Evolutionary conservation across 2,329 filamentous ascomycete genomes (phyloP), one percentile per base, ranked within the genome.

Genomic region (Dothideomycetes sp.): DNA sequence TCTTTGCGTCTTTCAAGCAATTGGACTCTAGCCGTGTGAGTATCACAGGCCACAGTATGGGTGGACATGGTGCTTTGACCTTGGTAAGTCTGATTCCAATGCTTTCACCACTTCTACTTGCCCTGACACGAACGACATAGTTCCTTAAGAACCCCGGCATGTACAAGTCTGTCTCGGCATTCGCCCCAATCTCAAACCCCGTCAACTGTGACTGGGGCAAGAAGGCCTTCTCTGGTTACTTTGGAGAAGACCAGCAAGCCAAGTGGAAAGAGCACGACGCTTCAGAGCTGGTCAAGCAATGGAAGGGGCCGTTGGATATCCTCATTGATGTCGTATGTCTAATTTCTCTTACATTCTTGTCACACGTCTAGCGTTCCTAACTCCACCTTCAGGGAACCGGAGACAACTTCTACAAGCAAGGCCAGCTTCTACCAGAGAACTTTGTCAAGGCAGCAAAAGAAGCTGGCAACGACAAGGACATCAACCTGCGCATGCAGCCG

Each of bases 41-140:
- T 61, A 91, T 98, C 54, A 85, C 84, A 31, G 91, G 91, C 4
- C 91, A 98, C 67, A 88, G 81, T 53, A 98, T 98, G 91, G 91
- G 91, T 49, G 91, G 91, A 0, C 91, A 98, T 62, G 91, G 91
- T 47, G 91, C 91, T 33, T 69, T 98, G 51, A 94, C 88, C 34
- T 66, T 96, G 52, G 72, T 76, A 55, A 18, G 43, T 14, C 4
- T 10, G 10, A 7, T n/a, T 12, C 18, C 10, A 29, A 42, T 12
- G 30, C 12, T 12, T 17, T 24, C 18, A 10, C 10, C 10, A 22
- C 7, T 15, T 24, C 9, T 12, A 16, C 18, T 19, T 16, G 19
- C 17, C 30, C 34, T 39, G 19, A 43, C 19, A 37, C 37, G 11
- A 22, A 5, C 15, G 11, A 24, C 11, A 30, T 43, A 75, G 72